These are phyloP conservation scores for Acanthamoeba pearcei DNA, from an alignment of 208 protist species.

Conservation along the genomic window DNA sequence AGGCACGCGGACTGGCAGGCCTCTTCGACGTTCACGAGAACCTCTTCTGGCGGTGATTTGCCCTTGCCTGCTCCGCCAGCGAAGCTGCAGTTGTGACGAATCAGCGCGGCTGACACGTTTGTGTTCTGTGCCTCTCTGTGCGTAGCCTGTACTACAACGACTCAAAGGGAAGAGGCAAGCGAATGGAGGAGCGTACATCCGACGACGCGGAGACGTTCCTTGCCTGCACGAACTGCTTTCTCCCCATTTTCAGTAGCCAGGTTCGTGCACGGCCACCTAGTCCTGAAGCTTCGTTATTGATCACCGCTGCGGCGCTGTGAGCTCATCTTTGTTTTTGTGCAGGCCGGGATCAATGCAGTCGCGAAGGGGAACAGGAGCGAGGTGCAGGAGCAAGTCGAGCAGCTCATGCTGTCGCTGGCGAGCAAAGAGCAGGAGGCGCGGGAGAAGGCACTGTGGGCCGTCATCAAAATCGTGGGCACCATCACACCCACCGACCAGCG, in stretches of 20 bases:
- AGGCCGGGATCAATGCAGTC: not conserved
- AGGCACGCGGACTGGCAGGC: not conserved
- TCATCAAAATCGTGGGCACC: not conserved
- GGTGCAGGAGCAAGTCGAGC: conserved; percentile 57
- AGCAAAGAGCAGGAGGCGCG: conserved; percentile 32
- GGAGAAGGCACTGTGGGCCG: not conserved
- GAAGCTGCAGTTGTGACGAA: not conserved
- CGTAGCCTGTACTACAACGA: conserved; percentile 42
- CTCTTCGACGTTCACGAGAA: conserved; percentile 65
- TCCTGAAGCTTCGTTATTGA: not conserved
- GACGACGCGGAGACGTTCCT: conserved; percentile 14
- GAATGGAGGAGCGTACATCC: not conserved
- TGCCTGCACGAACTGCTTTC: conserved; percentile 21
- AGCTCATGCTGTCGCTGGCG: conserved; percentile 58
- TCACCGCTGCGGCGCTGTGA: too few species aligned
- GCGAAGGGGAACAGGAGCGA: conserved; percentile 2
- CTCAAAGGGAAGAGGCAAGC: not conserved
- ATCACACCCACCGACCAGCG: not conserved
- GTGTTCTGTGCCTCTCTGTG: not conserved
- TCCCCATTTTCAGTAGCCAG: conserved; percentile 37
- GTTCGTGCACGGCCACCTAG: not conserved
- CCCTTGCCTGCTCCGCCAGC: not conserved
- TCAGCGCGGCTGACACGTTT: not conserved
- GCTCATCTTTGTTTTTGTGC: not conserved
- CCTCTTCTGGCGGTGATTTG: conserved; percentile 50